phyloP scores from a whole-genome alignment of 139 green algal species.

The Edaphochlamys debaryana region DNA sequence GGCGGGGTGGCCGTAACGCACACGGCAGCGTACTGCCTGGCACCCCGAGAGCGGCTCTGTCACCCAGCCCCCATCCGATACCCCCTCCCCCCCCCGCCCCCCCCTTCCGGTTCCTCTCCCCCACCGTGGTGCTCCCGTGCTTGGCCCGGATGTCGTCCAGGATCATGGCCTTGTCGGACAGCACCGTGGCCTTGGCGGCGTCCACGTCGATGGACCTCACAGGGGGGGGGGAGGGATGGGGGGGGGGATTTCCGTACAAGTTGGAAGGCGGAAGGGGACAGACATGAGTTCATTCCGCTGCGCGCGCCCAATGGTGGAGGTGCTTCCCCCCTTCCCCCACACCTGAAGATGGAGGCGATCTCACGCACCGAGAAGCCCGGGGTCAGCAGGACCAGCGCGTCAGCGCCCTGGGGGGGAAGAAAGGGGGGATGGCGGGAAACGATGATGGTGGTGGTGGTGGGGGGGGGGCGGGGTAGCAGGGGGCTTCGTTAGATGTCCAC shows the following conservation, averaged over 20 bases:
- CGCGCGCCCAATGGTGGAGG: too few species aligned
- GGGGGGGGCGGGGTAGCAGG: not conserved
- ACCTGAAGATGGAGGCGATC: constrained; percentile 37
- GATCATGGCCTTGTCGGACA: constrained; percentile 33
- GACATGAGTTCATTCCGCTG: too few species aligned
- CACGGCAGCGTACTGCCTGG: not conserved
- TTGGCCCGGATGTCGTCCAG: constrained; percentile 15
- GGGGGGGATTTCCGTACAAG: too few species aligned
- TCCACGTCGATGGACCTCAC: constrained; percentile 29
- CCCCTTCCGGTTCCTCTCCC: not conserved
- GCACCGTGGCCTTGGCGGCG: constrained; percentile 17
- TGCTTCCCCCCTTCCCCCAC: not conserved
- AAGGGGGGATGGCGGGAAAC: not conserved
- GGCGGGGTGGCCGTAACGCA: not conserved
- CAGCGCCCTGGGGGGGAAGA: not conserved
- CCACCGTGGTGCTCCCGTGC: not conserved
- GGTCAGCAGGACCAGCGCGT: constrained; percentile 37
- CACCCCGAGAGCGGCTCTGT: too few species aligned
- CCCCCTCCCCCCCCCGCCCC: not conserved
- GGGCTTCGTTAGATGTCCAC: too few species aligned
- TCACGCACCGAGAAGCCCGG: constrained; percentile 14
- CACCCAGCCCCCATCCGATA: not conserved
- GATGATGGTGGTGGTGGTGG: not conserved
- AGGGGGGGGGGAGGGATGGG: not conserved
- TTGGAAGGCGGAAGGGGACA: too few species aligned